Evolutionary conservation across 225 moss, liverwort and hornwort species (phyloP), one percentile per base, ranked within the genome.

Genomic region (Marchantia paleacea): DNA sequence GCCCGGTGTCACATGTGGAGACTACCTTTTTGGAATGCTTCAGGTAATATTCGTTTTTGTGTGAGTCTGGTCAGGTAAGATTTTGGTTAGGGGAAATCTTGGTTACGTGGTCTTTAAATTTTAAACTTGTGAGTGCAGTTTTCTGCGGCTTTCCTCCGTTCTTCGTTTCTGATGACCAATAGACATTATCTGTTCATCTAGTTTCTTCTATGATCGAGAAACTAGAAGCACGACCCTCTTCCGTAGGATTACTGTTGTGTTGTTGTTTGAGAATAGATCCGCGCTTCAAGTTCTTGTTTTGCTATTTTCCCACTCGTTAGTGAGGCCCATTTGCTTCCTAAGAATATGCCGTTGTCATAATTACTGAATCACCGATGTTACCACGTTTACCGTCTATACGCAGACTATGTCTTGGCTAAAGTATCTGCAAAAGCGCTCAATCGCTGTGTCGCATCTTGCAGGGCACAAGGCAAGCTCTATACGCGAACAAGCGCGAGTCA

Each of bases 1-100:
- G 85, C 94, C 94, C 75, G 94, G 94, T 87, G 94, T 92, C 57
- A 94, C 94, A 22, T 94, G 94, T 74, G 94, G 94, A 55, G 94
- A 94, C 79, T 94, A 94, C 71, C 84, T 94, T 52, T 94, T 94
- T 81, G 94, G 94, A 77, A 92, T 94, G 94, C 91, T 94, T 76
- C 94, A 94, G 91, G 94, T 94, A 85, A 82, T 52, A 50, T 52
- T n/a, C 72, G 11, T 7, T 52, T 12, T 51, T 10, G 3, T 15
- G 61, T 75, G 79, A 71, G 10, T 53, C 58, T 58, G 62, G 0
- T 22, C 22, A 6, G 62, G 62, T 24, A 62, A 2, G 2, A 2
- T 39, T 39, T 39, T 39, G 39, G 2, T 39, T 39, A 39, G 5
- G 39, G 39, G 39, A 39, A 5, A 5, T 39, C 39, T 2, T 39